Base-by-base conservation (phyloP, 257 asterid genomes). In the Ligustrum vulgare region DNA sequence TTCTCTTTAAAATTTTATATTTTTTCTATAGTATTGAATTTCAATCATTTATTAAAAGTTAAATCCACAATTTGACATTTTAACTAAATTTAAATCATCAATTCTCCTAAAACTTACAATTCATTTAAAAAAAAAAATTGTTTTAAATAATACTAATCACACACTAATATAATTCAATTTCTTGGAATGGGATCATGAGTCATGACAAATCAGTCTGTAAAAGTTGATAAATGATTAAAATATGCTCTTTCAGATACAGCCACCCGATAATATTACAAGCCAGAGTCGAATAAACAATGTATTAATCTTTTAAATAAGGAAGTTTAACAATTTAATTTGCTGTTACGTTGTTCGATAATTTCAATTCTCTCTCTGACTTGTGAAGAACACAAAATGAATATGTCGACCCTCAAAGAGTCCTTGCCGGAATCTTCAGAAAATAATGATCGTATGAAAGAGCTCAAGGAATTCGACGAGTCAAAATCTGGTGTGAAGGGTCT, bases 401-500 rank as follows among this genome's bases (percentile, higher is more conserved):
- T 51, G 62, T 51, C 62, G 9, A 51, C 62, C 62, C 62, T 51
- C 62, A 39, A 8, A 39, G 8, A 39, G 3, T 39, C 45, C 12
- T 0, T 39, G 8, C 45, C 45, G 8, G 10, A 37, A 37, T 13
- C 7, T 45, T n/a, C 54, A 45, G 54, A 45, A 45, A 45, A 45
- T 15, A 41, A 45, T 45, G 79, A 77, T 56, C 71, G 86, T 9
- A 71, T 25, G 49, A 74, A 9, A 39, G 85, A 83, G 16, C 41
- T 78, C 16, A 67, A 78, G 36, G 82, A 75, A 25, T 85, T 85
- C 34, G 89, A 83, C 20, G 87, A 76, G 37, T 81, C 86, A 36
- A 77, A 77, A 80, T 71, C 77, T 5, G 89, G 87, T 3, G 89
- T 82, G 0, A 85, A 85, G 37, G 87, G 84, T 0, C 82, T 81